Base-by-base conservation (phyloP, 2,329 filamentous ascomycete species). In the Boeremia exigua region DNA sequence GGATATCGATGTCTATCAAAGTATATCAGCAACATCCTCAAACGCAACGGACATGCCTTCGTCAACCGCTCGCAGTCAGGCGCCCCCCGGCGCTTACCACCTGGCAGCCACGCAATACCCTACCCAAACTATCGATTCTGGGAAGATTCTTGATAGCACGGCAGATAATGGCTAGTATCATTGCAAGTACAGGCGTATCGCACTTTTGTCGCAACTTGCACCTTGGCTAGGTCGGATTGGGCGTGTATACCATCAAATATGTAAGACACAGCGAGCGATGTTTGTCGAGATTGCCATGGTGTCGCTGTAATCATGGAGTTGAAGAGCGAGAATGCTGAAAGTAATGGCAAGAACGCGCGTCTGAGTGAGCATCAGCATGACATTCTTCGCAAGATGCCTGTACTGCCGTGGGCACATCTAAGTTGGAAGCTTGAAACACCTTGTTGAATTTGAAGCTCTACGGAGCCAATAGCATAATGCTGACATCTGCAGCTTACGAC, bases 401-500 rank as follows among this genome's bases (percentile, higher is more conserved):
- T 32, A 27, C 34, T 44, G 51, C 28, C 9, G 17, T 50, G 42
- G 15, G 38, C 30, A 29, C 25, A n/a, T 47, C 25, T 43, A 33
- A 37, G 36, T 51, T 38, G 14, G 25, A 15, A 19, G 33, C 32
- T 28, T 56, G 53, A 56, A 56, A 56, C 53, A 48, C n/a, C 19
- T 25, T 45, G 39, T 39, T 48, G 37, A 27, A 19, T 14, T 32
- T n/a, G 14, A 46, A 14, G 42, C n/a, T 33, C 29, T 43, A 29
- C n/a, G 8, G 30, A 32, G 32, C 53, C 47, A 56, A 51, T 56
- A 19, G 38, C 14, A n/a, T 4, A 43, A 12, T 23, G 53, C 53
- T 56, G 53, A 56, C 47, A 47, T 19, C 47, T 56, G 53, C 53
- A 51, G 53, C 53, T 56, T 56, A 51, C 37, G 30, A 15, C 11